phyloP scores from a whole-genome alignment of 2,329 filamentous ascomycete species.

The Colletotrichum sp. region DNA sequence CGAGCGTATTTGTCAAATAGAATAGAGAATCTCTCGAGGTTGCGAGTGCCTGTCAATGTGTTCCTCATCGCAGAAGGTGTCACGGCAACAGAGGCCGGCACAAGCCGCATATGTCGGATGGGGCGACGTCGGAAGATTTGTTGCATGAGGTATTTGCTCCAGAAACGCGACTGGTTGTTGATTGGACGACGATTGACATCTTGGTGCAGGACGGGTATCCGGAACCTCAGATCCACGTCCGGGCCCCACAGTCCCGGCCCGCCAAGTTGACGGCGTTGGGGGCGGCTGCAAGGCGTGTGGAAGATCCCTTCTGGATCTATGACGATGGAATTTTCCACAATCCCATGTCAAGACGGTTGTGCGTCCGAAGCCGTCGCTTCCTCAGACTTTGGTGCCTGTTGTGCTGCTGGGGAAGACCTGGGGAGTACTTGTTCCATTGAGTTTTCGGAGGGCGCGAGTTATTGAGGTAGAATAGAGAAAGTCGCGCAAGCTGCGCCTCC shows the following conservation, averaged over 20 bases:
- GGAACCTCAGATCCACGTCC: not conserved
- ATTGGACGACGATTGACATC: not conserved
- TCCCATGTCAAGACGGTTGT: not conserved
- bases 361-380: not conserved
- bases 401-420: not conserved
- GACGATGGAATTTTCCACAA: not conserved
- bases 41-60: not conserved
- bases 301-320: not conserved
- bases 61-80: not conserved
- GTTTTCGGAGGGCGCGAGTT: not conserved
- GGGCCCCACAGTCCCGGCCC: not conserved
- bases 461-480: not conserved
- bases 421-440: not conserved
- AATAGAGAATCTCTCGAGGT: not conserved
- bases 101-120: not conserved
- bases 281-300: not conserved
- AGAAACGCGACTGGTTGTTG: not conserved
- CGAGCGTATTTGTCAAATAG: not conserved
- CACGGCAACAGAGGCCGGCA: not conserved
- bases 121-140: not conserved
- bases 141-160: not conserved
- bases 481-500: not conserved
- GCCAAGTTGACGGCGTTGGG: conserved; percentile 8
- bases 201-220: not conserved
- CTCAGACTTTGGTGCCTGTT: not conserved